Evolutionary conservation across 371 early-diverging fungal genomes (phyloP), one percentile per base, ranked within the genome.

Genomic region (Mortierella sp.): DNA sequence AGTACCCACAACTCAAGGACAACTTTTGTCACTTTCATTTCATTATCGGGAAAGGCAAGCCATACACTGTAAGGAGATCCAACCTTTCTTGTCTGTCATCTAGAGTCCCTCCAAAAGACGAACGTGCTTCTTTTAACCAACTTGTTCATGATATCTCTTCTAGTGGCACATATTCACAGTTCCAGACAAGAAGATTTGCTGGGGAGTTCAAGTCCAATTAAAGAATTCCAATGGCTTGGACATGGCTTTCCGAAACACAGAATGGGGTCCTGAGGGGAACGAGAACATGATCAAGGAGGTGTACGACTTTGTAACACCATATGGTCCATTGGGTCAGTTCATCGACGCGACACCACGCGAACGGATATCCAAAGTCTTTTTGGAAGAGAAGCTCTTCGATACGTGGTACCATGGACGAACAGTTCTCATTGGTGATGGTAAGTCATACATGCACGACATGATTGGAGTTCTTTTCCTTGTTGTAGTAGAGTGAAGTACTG

Each of bases 341-440:
- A 65, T 71, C 29, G 66, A 71, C 9, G 54, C 45, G 12, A 71
- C 72, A 0, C 66, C 72, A 0, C 8, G 56, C 0, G 57, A 71
- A 17, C 22, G 57, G 1, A 71, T 71, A 9, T 65, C 65, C 3
- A 60, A 57, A 10, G 72, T 71, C 6, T 63, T 58, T 21, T 55
- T 71, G 25, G 71, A 71, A 29, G 65, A 71, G 27, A 71, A 71
- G 53, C 40, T 63, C 21, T 71, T 71, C 40, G 52, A 60, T 37
- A 71, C 71, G 7, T 71, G 71, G 71, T 14, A 45, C 29, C 48
- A 54, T 47, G 40, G 41, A 0, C 51, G 72, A 7, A 56, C 51
- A 14, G 61, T 71, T 13, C 31, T 71, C 13, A 65, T 71, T 40
- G 72, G 72, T 3, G 72, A 71, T 44, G 72, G 63, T 63, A 55